Percentiles rank a stretch among this genome's conserved stretches.
phyloP scores from a whole-genome alignment of 768 basidiomycete species.

The Tulasnella sp. region DNA sequence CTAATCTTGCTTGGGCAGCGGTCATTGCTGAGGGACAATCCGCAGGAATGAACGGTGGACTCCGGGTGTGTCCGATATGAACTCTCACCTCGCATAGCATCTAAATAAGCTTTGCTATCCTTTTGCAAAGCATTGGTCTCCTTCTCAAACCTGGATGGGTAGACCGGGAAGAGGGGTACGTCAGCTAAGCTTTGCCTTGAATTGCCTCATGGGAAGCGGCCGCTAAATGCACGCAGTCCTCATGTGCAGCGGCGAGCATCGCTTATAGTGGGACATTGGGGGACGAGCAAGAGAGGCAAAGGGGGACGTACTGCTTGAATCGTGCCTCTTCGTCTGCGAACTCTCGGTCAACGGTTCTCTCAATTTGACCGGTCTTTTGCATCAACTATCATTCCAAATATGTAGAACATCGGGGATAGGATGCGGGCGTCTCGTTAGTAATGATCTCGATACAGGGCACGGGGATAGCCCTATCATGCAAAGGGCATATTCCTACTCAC shows the following conservation, averaged over 20 bases:
- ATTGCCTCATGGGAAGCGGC: not conserved
- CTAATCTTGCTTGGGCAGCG: conserved; percentile 78
- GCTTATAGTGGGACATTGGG: too few relatives aligned
- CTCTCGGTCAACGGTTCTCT: conserved; percentile 87
- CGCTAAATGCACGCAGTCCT: not conserved
- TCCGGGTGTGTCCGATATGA: conserved; percentile 23
- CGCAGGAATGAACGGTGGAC: too few relatives aligned
- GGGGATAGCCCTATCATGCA: not conserved
- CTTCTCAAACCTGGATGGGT: conserved; percentile 70
- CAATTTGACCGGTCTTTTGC: conserved; percentile 98
- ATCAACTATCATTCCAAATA: conserved; percentile 68
- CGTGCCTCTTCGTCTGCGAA: conserved; percentile 87
- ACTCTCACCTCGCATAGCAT: conserved; percentile 86
- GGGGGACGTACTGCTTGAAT: conserved; percentile 60
- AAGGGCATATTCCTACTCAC: conserved; percentile 32
- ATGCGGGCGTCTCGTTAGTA: not conserved
- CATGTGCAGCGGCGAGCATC: too few relatives aligned
- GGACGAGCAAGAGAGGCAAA: too few relatives aligned
- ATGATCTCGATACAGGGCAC: conserved; percentile 4
- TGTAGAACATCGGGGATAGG: conserved; percentile 13
- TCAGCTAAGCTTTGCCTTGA: too few relatives aligned
- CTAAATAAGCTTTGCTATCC: conserved; percentile 87
- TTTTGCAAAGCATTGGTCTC: conserved; percentile 88
- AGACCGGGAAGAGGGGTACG: not conserved
- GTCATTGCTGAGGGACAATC: conserved; percentile 73